Evolutionary conservation across 1,139 yeast species (phyloP), one percentile per base, ranked within the genome.

Genomic region (Blastobotrys illinoisensis): DNA sequence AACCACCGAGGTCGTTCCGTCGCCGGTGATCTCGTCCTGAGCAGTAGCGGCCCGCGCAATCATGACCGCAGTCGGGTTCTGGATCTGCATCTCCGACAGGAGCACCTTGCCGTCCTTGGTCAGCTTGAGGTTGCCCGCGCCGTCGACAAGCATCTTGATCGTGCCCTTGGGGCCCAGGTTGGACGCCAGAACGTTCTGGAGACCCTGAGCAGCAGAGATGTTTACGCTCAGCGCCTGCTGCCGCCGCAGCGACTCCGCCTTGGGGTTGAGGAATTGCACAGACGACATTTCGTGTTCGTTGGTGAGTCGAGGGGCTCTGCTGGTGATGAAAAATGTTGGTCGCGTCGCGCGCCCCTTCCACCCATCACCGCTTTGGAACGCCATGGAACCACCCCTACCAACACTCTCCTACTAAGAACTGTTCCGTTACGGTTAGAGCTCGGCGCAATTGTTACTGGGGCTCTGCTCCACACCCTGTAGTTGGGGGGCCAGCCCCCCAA

Each of bases 11-110:
- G 99, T 93, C 56, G 99, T 95, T 61, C 99, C 99, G 71, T 93
- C 99, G 52, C 99, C 99, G 13, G 99, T 88, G 69, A 95, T 90
- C 71, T 93, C 99, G 71, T 93, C 99, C 73, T 93, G 99, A 0
- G 99, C 97, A 50, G 97, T 85, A 53, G 99, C 99, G 9, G 98
- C 99, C 61, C 98, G 80, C 2, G 99, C 78, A 76, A 93, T 93
- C 96, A 95, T 88, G 43, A 93, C 96, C 0, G 99, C 99, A 2
- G 99, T 95, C n/a, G 99, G 99, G 62, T 93, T 93, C 71, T 93
- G 98, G 71, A 93, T 95, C 74, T 95, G 99, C 99, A 93, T 93
- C 69, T 93, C 99, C 26, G 89, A 82, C 58, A 93, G 76, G 60
- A 93, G 77, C 13, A 95, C 98, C 68, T 93, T 91, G 56, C 99